Evolutionary conservation across 2,329 filamentous ascomycete genomes (phyloP), one percentile per base, ranked within the genome.

Genomic region (Ramichloridium luteum): DNA sequence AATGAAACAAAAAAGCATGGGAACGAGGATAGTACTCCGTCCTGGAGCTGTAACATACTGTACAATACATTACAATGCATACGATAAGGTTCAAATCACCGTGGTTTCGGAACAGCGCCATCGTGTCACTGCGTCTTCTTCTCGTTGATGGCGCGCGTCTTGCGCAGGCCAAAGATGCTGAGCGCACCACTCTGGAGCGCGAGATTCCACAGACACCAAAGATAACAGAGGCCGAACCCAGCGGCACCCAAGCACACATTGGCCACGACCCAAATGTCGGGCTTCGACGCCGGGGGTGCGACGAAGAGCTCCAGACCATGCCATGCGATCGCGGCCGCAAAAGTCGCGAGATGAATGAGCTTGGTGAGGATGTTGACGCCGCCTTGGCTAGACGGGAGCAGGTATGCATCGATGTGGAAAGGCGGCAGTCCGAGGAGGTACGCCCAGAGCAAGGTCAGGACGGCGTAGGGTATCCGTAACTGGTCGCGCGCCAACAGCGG

Each of bases 181-280:
- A 53, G 35, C 4, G 62, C 22, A 26, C 70, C 69, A 49, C 75
- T 78, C 46, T 79, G 73, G 12, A 61, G 52, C 2, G 73, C 48
- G 31, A 82, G 53, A 42, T 72, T 78, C 69, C 74, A 79, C 39
- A 90, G 57, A 56, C 86, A 94, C 90, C 90, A 98, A 5, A 90
- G 50, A 55, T 94, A 96, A 56, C 85, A 92, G 18, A 93, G 60
- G 0, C 72, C 72, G 54, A 96, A 98, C 0, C 84, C 90, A 3
- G 72, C 77, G 13, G 82, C 82, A 5, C 90, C 90, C 13, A 96
- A 59, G 12, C 84, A 74, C 6, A 90, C 85, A 49, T 98, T 98
- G 9, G 76, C 70, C 3, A 98, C 86, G 3, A 92, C 77, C 88
- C 88, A 98, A 2, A 98, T 61, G 60, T 98, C 90, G 1, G 90